These are phyloP conservation scores for Plasmodium adleri DNA, from an alignment of 169 alveolate species.

Conservation along the genomic window DNA sequence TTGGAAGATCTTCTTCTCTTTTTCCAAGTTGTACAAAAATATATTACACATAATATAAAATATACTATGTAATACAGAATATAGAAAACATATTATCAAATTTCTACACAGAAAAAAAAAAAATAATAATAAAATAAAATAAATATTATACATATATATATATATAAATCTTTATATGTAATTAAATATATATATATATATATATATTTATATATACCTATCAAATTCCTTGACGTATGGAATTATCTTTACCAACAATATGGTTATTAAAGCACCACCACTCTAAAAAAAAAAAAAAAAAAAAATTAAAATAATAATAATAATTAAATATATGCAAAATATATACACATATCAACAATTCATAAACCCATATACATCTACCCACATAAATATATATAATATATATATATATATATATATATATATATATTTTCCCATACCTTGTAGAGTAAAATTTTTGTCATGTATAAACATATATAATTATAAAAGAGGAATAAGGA, in stretches of 20 bases:
- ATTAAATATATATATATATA: no score
- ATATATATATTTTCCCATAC: neutral
- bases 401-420: no score
- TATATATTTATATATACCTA: neutral
- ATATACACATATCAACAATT: neutral
- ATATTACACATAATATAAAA: slow-evolving; percentile 56
- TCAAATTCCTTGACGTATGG: slow-evolving; percentile 71
- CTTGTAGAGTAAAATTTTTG: slow-evolving; percentile 58
- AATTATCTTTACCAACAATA: slow-evolving; percentile 52
- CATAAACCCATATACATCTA: neutral
- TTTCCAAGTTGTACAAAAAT: slow-evolving; percentile 22
- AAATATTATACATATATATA: neutral
- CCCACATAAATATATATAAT: neutral
- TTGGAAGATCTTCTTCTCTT: slow-evolving; percentile 6
- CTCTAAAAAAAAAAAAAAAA: slow-evolving; percentile 25
- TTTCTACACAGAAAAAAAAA: slow-evolving; percentile 17
- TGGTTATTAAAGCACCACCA: slow-evolving; percentile 60
- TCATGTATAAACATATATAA: slow-evolving; percentile 46
- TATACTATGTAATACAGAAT: slow-evolving; percentile 66
- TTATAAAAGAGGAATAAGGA: slow-evolving; percentile 47
- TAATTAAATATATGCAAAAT: neutral
- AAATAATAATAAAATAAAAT: slow-evolving; percentile 1
- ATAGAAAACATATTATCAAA: slow-evolving; percentile 53
- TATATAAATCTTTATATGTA: no score
- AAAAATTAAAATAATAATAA: neutral